Evolutionary conservation across 1,284 basidiomycete genomes (phyloP).

Genomic region (Cutaneotrichosporon curvatum): DNA sequence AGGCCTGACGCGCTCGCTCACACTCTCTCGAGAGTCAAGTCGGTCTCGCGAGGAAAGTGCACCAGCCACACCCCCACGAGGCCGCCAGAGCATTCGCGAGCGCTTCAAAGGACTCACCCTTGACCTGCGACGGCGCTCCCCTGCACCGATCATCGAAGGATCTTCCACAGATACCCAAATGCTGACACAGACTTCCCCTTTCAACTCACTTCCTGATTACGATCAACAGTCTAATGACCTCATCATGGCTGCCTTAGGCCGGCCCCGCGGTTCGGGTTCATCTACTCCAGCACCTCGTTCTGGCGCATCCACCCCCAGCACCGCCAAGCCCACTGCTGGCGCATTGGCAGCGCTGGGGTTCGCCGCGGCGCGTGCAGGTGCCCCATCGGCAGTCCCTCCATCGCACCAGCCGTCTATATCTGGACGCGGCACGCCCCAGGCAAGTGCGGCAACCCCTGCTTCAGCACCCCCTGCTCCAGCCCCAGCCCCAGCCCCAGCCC

Average conservation of each 20-base stretch:
- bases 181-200: constrained; percentile 15
- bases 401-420: too few species aligned
- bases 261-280: not conserved
- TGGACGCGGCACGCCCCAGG: too few species aligned
- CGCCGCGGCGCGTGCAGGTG: constrained; percentile 25
- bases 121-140: too few species aligned
- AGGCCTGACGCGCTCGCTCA: too few species aligned
- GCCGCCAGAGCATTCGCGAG: too few species aligned
- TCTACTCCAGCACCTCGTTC: not conserved
- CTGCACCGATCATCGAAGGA: too few species aligned
- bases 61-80: too few species aligned
- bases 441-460: too few species aligned
- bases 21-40: too few species aligned
- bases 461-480: not conserved
- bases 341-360: constrained; percentile 37
- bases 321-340: constrained; percentile 18
- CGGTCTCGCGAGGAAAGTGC: too few species aligned
- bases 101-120: too few species aligned
- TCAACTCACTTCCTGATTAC: not conserved
- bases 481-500: too few species aligned
- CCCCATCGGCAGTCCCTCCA: constrained; percentile 3
- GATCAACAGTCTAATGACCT: constrained; percentile 15
- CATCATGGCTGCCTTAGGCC: constrained; percentile 12
- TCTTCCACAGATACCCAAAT: not conserved
- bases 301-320: not conserved